A percentile compares a stretch with the other conserved stretches of the same genome.
These are phyloP conservation scores for Chenopodium formosanum DNA, from an alignment of 148 eudicot species.

Conservation along the genomic window DNA sequence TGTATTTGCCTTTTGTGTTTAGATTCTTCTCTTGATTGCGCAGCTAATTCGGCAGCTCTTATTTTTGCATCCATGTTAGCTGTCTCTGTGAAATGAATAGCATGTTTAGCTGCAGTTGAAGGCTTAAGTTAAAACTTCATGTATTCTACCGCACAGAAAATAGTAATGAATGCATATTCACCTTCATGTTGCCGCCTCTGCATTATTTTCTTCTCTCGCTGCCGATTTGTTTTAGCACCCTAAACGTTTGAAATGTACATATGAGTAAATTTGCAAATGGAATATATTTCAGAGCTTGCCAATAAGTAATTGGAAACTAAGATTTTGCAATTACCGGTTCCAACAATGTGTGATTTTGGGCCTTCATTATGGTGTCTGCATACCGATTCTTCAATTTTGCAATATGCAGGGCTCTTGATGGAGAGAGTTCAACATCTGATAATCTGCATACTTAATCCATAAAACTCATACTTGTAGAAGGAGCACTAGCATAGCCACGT, in stretches of 20 bases:
- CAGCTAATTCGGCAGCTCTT: conserved; percentile 40
- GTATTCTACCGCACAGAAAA: not conserved
- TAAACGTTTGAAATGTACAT: conserved; percentile 10
- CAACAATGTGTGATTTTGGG: conserved; percentile 22
- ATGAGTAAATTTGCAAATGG: not conserved
- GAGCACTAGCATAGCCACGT: too few species aligned
- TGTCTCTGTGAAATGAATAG: conserved; percentile 45
- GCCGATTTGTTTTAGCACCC: conserved; percentile 45
- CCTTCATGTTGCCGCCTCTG: conserved; percentile 64
- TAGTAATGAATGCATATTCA: conserved; percentile 18
- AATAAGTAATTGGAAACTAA: not conserved
- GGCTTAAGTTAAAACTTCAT: not conserved
- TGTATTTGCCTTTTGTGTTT: conserved; percentile 49
- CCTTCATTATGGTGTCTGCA: conserved; percentile 73
- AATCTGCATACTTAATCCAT: too few species aligned
- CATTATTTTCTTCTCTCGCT: conserved; percentile 52
- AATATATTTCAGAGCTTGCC: not conserved
- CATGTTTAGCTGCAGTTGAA: not conserved
- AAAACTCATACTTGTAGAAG: not conserved
- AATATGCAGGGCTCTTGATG: conserved; percentile 71
- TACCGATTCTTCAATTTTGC: conserved; percentile 78
- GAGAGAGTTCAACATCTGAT: conserved; percentile 48
- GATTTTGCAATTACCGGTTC: conserved; percentile 39
- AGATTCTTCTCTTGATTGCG: conserved; percentile 36
- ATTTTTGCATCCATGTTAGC: conserved; percentile 67